Conservation (phyloP, 306 rosid genomes). For the Quillaja saponaria region DNA sequence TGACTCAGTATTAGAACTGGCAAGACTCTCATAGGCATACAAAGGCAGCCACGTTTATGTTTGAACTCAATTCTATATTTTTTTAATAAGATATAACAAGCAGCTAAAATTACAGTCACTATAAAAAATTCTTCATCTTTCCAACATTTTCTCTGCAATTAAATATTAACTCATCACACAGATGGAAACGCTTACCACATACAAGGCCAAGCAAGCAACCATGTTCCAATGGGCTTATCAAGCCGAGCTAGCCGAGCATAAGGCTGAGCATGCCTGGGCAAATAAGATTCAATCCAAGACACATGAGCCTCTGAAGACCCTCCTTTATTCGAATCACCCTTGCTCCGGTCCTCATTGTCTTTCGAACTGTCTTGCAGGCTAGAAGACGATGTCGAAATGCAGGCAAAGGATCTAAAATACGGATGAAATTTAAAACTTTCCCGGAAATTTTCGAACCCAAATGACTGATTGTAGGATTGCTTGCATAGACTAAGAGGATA, state of each 20-base stretch:
- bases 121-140: no score
- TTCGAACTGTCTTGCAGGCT: conserved; percentile 33
- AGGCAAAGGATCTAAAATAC: conserved; percentile 38
- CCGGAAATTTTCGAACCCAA: conserved; percentile 12
- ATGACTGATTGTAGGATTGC: conserved; percentile 25
- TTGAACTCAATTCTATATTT: no score
- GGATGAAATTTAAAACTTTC: conserved; percentile 27
- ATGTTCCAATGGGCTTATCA: conserved; percentile 90
- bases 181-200: conserved; percentile 59
- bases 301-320: conserved; percentile 9
- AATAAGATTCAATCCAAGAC: conserved; percentile 69
- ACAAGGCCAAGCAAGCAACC: conserved; percentile 97
- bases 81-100: no score
- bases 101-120: no score
- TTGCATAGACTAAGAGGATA: conserved; percentile 20
- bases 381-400: conserved; percentile 50
- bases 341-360: conserved; percentile 33
- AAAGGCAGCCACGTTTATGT: no score
- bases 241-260: conserved; percentile 91
- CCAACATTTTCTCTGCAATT: no score
- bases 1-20: no score
- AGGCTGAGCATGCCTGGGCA: conserved; percentile 65
- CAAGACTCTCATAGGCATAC: no score
- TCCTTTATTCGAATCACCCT: conserved; percentile 28
- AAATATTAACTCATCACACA: no score